Conservation (phyloP, 2,329 filamentous ascomycete genomes). For the Pestalotiopsis sp. region DNA sequence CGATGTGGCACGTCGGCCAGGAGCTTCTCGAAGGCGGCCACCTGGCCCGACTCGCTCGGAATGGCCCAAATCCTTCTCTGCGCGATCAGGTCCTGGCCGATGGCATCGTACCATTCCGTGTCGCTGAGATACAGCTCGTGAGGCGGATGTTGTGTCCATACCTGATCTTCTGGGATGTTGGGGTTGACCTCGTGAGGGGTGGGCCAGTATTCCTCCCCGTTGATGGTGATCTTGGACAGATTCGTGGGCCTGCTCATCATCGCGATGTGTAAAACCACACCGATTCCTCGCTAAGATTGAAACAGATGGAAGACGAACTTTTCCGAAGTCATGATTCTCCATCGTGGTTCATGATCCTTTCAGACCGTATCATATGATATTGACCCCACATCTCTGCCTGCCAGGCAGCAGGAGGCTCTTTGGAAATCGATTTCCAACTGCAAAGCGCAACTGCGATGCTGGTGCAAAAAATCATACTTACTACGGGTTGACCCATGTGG, state of each 20-base stretch:
- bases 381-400: too few species aligned
- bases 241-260: neutral
- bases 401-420: too few species aligned
- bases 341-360: neutral
- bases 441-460: too few species aligned
- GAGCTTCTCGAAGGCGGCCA: neutral
- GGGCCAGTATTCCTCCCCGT: neutral
- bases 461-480: too few species aligned
- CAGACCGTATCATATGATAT: too few species aligned
- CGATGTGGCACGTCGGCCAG: neutral
- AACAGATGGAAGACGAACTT: neutral
- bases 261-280: neutral
- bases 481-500: too few species aligned
- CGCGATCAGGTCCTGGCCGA: neutral
- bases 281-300: neutral
- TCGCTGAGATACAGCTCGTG: neutral
- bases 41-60: neutral
- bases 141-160: neutral
- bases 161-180: neutral
- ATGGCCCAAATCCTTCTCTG: constrained; percentile 3
- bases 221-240: neutral
- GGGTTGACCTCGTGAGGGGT: neutral
- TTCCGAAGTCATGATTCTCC: neutral
- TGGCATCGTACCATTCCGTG: neutral
- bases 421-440: too few species aligned